Evolutionary conservation across 2,329 filamentous ascomycete species (phyloP).

Genomic region (Phoma sp.): DNA sequence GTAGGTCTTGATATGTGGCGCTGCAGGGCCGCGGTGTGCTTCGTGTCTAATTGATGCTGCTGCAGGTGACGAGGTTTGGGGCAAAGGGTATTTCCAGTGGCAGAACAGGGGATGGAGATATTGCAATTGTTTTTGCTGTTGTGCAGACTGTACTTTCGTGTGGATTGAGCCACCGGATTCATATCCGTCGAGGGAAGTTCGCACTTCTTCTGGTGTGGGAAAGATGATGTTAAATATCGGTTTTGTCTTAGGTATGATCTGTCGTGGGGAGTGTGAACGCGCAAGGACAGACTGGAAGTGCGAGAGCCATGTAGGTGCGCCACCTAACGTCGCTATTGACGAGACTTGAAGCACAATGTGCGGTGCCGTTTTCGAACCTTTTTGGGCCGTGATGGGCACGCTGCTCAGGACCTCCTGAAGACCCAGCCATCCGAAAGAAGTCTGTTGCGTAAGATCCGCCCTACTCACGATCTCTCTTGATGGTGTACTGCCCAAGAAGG

Average conservation of each 20-base stretch:
- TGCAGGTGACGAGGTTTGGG: not conserved
- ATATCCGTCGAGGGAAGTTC: conserved; percentile 79
- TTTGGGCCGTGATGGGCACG: conserved; percentile 50
- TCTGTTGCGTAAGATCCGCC: conserved; percentile 53
- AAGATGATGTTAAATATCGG: conserved; percentile 76
- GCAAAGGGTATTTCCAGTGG: conserved; percentile 67
- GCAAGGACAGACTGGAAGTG: conserved; percentile 54
- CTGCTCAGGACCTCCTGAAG: conserved; percentile 65
- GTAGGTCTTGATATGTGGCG: conserved; percentile 91
- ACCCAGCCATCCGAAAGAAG: conserved; percentile 79
- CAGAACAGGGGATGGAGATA: conserved; percentile 74
- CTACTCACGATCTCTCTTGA: conserved; percentile 64
- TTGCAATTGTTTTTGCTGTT: conserved; percentile 75
- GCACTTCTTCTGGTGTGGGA: conserved; percentile 79
- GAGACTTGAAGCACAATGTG: conserved; percentile 71
- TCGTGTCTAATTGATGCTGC: conserved; percentile 1
- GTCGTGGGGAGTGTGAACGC: conserved; percentile 1
- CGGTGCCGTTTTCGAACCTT: conserved; percentile 29
- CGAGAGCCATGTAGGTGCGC: conserved; percentile 73
- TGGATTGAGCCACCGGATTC: conserved; percentile 80
- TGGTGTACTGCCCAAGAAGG: conserved; percentile 80
- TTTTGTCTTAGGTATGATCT: conserved; percentile 41
- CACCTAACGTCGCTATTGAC: conserved; percentile 80
- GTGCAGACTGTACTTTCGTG: conserved; percentile 72
- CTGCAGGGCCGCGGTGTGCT: conserved; percentile 62